phyloP scores from a whole-genome alignment of 768 basidiomycete species.

The Inosperma sp. region DNA sequence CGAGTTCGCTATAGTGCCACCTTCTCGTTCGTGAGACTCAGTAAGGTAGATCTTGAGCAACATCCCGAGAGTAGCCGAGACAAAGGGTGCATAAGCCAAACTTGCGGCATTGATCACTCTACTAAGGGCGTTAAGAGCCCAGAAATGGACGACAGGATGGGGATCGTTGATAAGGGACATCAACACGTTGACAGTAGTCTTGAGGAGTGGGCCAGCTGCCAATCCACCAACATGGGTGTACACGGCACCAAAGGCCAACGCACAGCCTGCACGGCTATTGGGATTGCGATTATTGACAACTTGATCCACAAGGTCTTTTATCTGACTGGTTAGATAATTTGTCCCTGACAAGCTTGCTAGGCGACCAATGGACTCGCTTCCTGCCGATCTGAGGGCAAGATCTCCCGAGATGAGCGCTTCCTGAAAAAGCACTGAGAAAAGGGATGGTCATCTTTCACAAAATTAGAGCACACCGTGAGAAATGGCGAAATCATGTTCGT shows the following conservation, averaged over 20 bases:
- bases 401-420: constrained; percentile 82
- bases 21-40: constrained; percentile 91
- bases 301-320: constrained; percentile 88
- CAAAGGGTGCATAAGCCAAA: constrained; percentile 85
- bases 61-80: constrained; percentile 84
- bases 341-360: constrained; percentile 80
- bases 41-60: constrained; percentile 84
- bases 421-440: constrained; percentile 31
- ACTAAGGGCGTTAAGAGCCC: constrained; percentile 81
- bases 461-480: constrained; percentile 55
- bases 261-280: constrained; percentile 87
- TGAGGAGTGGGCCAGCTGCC: constrained; percentile 90
- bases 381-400: constrained; percentile 64
- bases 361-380: constrained; percentile 86
- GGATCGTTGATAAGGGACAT: constrained; percentile 95
- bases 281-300: constrained; percentile 95
- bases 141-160: constrained; percentile 94
- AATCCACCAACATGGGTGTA: constrained; percentile 90
- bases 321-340: constrained; percentile 77
- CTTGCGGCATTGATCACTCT: constrained; percentile 89
- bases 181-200: constrained; percentile 91
- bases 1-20: constrained; percentile 74
- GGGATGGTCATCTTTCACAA: background rate
- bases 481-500: constrained; percentile 61
- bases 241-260: constrained; percentile 86